These are phyloP conservation scores for Camellia japonica DNA, from an alignment of 148 eudicot species.

Conservation along the genomic window DNA sequence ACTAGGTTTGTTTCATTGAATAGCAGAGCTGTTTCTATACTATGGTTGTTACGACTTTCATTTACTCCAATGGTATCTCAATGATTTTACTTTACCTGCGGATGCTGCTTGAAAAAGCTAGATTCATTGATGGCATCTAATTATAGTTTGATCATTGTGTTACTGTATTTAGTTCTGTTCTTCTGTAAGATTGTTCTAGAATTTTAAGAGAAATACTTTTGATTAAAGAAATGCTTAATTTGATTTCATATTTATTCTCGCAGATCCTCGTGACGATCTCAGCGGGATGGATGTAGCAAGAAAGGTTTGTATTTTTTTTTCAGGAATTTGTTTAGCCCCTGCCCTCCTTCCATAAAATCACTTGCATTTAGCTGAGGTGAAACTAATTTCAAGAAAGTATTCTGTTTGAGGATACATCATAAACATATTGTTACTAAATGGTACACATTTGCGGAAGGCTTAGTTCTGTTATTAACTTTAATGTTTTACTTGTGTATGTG, in stretches of 20 bases:
- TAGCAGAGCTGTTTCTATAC: not conserved
- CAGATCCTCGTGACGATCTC: slow-evolving; percentile 99
- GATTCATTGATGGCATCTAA: no score
- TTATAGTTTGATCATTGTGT: no score
- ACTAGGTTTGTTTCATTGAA: not conserved
- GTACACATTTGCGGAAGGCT: not conserved
- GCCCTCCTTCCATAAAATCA: not conserved
- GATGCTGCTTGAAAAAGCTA: not conserved
- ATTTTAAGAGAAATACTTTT: not conserved
- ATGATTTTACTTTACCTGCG: not conserved
- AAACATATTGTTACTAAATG: not conserved
- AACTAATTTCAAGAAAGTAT: not conserved
- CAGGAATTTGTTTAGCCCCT: not conserved
- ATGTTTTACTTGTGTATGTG: not conserved
- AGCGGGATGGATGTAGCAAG: slow-evolving; percentile 98
- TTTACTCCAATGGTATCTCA: not conserved
- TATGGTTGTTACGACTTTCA: not conserved
- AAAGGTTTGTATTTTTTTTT: slow-evolving; percentile 56
- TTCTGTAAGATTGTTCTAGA: slow-evolving; percentile 8
- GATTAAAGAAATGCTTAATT: not conserved
- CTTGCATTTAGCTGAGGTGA: not conserved
- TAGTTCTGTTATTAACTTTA: not conserved
- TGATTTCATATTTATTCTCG: slow-evolving; percentile 17
- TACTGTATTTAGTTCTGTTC: not conserved
- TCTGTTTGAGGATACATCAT: not conserved